phyloP scores from a whole-genome alignment of 345 rosid species.

The Linum usitatissimum region DNA sequence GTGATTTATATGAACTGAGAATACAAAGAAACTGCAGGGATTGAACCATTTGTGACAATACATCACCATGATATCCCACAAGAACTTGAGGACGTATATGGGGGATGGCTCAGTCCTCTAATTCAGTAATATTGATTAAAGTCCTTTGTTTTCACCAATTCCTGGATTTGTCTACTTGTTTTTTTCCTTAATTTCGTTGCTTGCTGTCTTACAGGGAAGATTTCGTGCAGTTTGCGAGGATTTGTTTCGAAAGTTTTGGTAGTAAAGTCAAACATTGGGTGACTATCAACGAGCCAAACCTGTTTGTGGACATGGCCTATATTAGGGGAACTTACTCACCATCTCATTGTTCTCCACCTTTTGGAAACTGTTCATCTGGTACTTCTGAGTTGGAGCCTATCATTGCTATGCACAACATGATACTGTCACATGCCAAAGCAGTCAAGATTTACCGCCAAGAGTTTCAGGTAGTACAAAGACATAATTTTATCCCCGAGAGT shows the following conservation, averaged over 20 bases:
- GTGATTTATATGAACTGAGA: not conserved
- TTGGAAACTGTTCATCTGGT: conserved; percentile 33
- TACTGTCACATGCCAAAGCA: conserved; percentile 33
- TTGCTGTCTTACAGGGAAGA: conserved; percentile 28
- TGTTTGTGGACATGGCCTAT: conserved; percentile 26
- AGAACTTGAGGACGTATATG: conserved; percentile 31
- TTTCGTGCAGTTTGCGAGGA: conserved; percentile 25
- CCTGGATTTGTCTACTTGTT: not conserved
- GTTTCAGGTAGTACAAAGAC: conserved; percentile 21
- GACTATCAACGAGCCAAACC: conserved; percentile 34
- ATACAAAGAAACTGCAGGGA: conserved; percentile 21
- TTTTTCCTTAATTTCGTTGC: not conserved
- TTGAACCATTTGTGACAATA: conserved; percentile 38
- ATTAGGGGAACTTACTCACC: conserved; percentile 29
- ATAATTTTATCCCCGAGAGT: too few species aligned
- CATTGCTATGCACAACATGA: conserved; percentile 24
- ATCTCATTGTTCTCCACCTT: conserved; percentile 27
- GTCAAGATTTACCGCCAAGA: conserved; percentile 24
- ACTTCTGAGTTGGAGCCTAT: conserved; percentile 29
- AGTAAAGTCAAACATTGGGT: conserved; percentile 32
- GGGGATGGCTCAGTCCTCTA: conserved; percentile 31
- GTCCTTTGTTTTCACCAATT: not conserved
- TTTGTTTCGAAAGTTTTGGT: conserved; percentile 36
- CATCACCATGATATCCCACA: conserved; percentile 29
- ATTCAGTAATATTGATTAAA: conserved; percentile 26